phyloP scores from a whole-genome alignment of 2,329 filamentous ascomycete species.

The Nakataea oryzae region DNA sequence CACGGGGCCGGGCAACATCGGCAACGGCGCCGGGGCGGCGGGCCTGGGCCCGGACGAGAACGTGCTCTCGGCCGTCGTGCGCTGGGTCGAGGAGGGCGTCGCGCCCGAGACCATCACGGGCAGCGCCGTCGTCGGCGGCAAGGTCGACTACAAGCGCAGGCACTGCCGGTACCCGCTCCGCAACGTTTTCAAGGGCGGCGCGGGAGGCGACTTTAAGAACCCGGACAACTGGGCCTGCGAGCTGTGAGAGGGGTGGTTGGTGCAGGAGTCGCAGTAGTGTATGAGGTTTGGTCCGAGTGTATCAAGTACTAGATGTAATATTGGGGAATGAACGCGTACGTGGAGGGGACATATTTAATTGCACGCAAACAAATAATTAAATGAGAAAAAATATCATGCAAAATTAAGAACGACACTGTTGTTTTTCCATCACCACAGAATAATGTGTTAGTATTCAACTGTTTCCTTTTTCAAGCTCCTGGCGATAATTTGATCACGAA shows the following conservation, averaged over 20 bases:
- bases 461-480: too few relatives aligned
- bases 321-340: too few relatives aligned
- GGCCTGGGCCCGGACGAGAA: constrained; percentile 25
- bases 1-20: constrained; percentile 23
- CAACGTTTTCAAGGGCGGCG: constrained; percentile 4
- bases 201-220: constrained; percentile 3
- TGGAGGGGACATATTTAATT: too few relatives aligned
- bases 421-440: too few relatives aligned
- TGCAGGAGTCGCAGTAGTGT: not conserved
- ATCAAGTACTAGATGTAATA: too few relatives aligned
- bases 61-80: constrained; percentile 31
- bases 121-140: not conserved
- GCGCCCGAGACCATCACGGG: constrained; percentile 24
- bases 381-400: too few relatives aligned
- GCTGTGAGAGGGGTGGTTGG: not conserved
- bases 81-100: constrained; percentile 32
- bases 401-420: too few relatives aligned
- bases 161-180: constrained; percentile 6
- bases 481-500: too few relatives aligned
- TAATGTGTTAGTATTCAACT: too few relatives aligned
- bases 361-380: too few relatives aligned
- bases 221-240: constrained; percentile 5
- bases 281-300: too few relatives aligned
- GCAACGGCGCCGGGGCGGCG: constrained; percentile 11
- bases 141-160: constrained; percentile 5